Evolutionary conservation across 768 basidiomycete genomes (phyloP).

Genomic region (Mycena venus): DNA sequence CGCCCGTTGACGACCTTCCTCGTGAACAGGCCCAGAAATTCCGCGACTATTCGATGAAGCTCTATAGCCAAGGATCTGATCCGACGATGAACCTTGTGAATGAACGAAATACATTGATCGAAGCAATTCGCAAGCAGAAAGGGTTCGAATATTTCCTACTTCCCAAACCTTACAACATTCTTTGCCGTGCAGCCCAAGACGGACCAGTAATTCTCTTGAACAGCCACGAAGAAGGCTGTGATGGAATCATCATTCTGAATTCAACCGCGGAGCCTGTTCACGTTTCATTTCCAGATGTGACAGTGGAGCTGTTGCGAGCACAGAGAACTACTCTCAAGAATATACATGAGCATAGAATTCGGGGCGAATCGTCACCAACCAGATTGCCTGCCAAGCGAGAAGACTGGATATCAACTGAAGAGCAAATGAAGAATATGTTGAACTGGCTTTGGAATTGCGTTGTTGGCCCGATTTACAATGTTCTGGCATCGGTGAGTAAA

Average conservation of each 20-base stretch:
- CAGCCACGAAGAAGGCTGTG: not conserved
- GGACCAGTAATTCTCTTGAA: not conserved
- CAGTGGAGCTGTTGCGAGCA: not conserved
- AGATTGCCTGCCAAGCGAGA: not conserved
- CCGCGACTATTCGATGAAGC: not conserved
- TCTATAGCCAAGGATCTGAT: not conserved
- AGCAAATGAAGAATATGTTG: not conserved
- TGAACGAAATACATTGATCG: not conserved
- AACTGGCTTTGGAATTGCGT: not conserved
- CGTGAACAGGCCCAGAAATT: not conserved
- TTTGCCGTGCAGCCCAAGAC: not conserved
- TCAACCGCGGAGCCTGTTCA: not conserved
- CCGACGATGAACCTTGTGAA: not conserved
- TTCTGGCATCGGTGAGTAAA: constrained; percentile 2
- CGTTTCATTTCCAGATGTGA: not conserved
- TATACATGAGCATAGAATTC: not conserved
- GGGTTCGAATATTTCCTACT: not conserved
- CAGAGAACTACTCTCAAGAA: not conserved
- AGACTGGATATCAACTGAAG: not conserved
- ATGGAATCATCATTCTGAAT: not conserved
- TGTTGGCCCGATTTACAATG: not conserved
- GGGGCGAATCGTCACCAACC: not conserved
- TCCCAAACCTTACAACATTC: not conserved
- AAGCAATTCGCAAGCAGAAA: not conserved
- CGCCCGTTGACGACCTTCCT: not conserved